phyloP scores from a whole-genome alignment of 768 basidiomycete genomes.

The Hydnum rufescens region DNA sequence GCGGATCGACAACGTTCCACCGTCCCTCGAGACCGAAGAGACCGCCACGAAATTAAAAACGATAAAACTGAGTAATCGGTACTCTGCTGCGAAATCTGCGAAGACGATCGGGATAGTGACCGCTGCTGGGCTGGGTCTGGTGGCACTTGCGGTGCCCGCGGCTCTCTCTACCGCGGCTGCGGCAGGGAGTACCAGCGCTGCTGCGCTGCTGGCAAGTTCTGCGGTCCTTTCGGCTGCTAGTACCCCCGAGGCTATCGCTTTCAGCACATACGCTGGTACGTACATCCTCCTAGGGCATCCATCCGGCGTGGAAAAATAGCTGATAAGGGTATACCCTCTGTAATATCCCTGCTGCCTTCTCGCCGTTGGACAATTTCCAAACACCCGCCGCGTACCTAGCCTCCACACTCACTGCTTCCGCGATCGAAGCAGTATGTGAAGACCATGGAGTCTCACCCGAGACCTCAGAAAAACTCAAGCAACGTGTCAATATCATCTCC shows the following conservation, averaged over 20 bases:
- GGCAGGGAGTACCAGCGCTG: not conserved
- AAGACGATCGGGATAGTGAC: constrained; percentile 1
- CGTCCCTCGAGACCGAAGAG: not conserved
- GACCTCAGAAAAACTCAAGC: not conserved
- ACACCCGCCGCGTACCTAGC: not conserved
- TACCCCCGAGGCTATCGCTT: not conserved
- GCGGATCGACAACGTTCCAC: constrained; percentile 1
- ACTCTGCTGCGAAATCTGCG: constrained; percentile 1
- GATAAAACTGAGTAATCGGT: not conserved
- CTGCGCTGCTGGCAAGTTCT: not conserved
- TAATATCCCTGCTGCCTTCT: not conserved
- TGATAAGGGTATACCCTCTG: no score
- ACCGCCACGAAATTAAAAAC: not conserved
- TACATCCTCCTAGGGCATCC: not conserved
- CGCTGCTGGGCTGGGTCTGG: not conserved
- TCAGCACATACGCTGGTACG: not conserved
- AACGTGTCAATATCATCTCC: not conserved
- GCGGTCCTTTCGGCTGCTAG: not conserved
- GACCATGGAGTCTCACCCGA: not conserved
- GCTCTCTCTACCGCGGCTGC: not conserved
- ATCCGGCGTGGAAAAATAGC: not conserved
- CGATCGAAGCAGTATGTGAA: not conserved
- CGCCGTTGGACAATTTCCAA: not conserved
- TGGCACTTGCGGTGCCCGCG: not conserved
- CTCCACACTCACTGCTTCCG: not conserved